Conservation (phyloP, 2,329 filamentous ascomycete genomes). For the Pseudogymnoascus pannorum region DNA sequence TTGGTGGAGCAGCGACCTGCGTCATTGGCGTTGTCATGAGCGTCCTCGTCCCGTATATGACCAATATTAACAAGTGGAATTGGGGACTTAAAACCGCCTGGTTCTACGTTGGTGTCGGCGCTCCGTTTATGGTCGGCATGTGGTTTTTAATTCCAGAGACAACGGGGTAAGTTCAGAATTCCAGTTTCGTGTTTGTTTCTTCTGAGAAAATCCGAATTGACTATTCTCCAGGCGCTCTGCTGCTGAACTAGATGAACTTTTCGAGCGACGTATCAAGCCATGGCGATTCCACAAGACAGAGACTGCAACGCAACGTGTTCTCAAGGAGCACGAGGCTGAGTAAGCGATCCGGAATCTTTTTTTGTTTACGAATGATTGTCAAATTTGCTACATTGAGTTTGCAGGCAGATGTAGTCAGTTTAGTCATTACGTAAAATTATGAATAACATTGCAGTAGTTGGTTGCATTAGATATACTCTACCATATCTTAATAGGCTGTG, state of each 20-base stretch:
- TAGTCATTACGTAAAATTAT: background rate
- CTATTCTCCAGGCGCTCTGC: constrained; percentile 18
- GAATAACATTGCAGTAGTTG: too few species aligned
- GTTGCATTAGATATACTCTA: background rate
- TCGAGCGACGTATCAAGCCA: constrained; percentile 18
- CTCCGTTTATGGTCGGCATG: constrained; percentile 14
- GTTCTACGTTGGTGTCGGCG: constrained; percentile 18
- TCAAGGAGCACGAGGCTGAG: background rate
- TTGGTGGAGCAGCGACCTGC: constrained; percentile 24
- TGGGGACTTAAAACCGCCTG: constrained; percentile 48
- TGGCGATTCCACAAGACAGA: constrained; percentile 17
- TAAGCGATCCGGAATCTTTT: background rate
- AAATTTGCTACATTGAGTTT: background rate
- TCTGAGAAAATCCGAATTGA: background rate
- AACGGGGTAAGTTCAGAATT: background rate
- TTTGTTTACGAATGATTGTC: background rate
- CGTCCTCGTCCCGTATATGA: constrained; percentile 85
- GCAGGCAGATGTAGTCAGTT: background rate
- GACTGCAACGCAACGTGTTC: constrained; percentile 14
- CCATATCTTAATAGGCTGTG: background rate
- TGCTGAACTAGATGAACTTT: constrained; percentile 24
- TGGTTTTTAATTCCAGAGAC: constrained; percentile 20
- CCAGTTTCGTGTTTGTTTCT: background rate
- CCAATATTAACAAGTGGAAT: constrained; percentile 79
- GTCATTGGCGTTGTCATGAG: constrained; percentile 76